These are phyloP conservation scores for Lepiota subincarnata DNA, from an alignment of 768 basidiomycete species.

Conservation along the genomic window DNA sequence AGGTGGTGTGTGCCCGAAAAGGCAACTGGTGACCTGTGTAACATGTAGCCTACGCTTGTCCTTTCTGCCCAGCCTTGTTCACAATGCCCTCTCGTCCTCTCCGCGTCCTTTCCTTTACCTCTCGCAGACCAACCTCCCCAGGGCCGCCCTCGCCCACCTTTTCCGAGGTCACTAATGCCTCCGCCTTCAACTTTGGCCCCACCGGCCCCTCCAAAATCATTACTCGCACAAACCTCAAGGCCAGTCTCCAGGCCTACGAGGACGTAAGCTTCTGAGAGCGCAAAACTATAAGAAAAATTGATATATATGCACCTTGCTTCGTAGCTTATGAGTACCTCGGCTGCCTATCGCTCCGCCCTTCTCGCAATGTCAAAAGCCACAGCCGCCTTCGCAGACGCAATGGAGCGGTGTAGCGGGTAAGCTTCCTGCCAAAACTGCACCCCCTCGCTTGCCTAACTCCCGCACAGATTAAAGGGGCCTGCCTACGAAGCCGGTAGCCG, in stretches of 20 bases:
- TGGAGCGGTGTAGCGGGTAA: slow-evolving; percentile 81
- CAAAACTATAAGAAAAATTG: background rate
- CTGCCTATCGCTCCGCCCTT: slow-evolving; percentile 78
- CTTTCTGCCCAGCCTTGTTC: slow-evolving; percentile 14
- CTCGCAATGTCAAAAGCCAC: slow-evolving; percentile 79
- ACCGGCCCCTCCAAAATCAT: slow-evolving; percentile 80
- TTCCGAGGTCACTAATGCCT: slow-evolving; percentile 75
- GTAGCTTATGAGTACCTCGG: slow-evolving; percentile 72
- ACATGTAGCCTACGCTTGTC: slow-evolving; percentile 3
- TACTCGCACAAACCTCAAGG: slow-evolving; percentile 72
- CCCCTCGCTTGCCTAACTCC: background rate
- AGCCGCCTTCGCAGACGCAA: slow-evolving; percentile 79
- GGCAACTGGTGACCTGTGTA: slow-evolving; percentile 7
- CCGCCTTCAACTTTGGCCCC: slow-evolving; percentile 70
- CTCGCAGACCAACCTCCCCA: slow-evolving; percentile 42
- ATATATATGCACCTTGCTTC: background rate
- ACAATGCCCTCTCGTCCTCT: slow-evolving; percentile 58
- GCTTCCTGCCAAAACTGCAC: slow-evolving; percentile 20
- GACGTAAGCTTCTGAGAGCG: slow-evolving; percentile 46
- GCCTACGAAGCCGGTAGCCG: slow-evolving; percentile 77
- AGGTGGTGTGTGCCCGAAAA: slow-evolving; percentile 7
- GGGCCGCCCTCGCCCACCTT: slow-evolving; percentile 79
- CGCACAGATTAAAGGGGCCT: slow-evolving; percentile 66
- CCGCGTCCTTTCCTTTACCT: slow-evolving; percentile 47
- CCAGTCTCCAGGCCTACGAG: slow-evolving; percentile 75